Percentiles rank a stretch among this genome's conserved stretches.
phyloP scores from a whole-genome alignment of 2,329 filamentous ascomycete species.

The Sporothrix pseudoabietina region DNA sequence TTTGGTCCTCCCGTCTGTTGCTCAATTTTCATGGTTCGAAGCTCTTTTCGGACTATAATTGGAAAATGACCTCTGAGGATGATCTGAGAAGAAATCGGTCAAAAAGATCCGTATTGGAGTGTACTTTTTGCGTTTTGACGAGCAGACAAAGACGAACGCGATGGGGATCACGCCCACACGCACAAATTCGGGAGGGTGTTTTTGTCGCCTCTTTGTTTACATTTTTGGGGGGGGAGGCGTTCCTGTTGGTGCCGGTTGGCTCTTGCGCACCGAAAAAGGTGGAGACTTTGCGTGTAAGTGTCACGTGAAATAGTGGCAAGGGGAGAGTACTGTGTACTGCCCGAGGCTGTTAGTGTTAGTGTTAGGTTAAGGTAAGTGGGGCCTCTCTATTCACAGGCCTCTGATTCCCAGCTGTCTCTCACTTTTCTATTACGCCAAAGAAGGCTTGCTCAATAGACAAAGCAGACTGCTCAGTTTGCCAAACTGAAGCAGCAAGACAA shows the following conservation, averaged over 20 bases:
- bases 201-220: constrained; percentile 26
- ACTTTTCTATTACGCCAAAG: background rate
- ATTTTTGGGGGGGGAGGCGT: background rate
- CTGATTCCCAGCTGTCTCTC: background rate
- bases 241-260: background rate
- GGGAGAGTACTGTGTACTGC: background rate
- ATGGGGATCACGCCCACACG: background rate
- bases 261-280: background rate
- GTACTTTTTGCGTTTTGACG: too few species aligned
- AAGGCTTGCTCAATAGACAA: background rate
- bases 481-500: background rate
- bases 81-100: background rate
- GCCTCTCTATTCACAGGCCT: background rate
- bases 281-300: constrained; percentile 28
- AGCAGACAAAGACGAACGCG: background rate
- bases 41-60: background rate
- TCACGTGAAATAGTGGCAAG: constrained; percentile 17
- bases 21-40: background rate
- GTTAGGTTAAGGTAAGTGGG: background rate
- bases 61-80: too few species aligned
- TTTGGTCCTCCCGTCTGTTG: background rate
- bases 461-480: background rate
- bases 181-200: background rate
- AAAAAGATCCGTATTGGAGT: background rate
- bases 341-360: background rate